Evolutionary conservation across 2,329 filamentous ascomycete species (phyloP).

Genomic region (Tolypocladium capitatum): DNA sequence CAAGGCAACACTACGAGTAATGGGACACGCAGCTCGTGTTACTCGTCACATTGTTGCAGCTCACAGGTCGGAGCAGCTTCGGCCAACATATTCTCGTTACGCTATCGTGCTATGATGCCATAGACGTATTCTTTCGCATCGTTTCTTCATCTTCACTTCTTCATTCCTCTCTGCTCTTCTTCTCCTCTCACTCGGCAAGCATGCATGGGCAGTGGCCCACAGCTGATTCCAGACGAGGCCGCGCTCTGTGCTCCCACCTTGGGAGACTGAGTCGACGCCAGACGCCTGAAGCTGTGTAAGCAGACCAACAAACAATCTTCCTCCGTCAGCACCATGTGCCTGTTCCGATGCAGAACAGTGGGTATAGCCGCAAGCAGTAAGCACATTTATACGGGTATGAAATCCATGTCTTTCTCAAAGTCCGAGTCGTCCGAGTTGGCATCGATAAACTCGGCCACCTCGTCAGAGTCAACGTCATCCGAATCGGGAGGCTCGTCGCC

Average conservation of each 20-base stretch:
- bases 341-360: not conserved
- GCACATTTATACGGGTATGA: slow-evolving; percentile 28
- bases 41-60: not conserved
- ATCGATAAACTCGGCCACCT: slow-evolving; percentile 51
- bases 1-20: not conserved
- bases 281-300: not conserved
- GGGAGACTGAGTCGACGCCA: not conserved
- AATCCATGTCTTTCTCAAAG: slow-evolving; percentile 46
- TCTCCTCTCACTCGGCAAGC: not conserved
- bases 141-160: not conserved
- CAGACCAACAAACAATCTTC: not conserved
- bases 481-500: slow-evolving; percentile 61
- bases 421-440: slow-evolving; percentile 41
- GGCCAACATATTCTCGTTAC: not conserved
- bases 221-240: not conserved
- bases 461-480: slow-evolving; percentile 70
- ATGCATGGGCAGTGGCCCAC: not conserved
- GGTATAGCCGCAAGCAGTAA: not conserved
- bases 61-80: not conserved
- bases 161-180: not conserved
- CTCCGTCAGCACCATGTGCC: not conserved
- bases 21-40: not conserved
- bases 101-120: not conserved
- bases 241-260: not conserved
- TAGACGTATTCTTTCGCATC: not conserved